phyloP scores from a whole-genome alignment of 2,329 filamentous ascomycete genomes.

The Chalaropsis thielavioides region DNA sequence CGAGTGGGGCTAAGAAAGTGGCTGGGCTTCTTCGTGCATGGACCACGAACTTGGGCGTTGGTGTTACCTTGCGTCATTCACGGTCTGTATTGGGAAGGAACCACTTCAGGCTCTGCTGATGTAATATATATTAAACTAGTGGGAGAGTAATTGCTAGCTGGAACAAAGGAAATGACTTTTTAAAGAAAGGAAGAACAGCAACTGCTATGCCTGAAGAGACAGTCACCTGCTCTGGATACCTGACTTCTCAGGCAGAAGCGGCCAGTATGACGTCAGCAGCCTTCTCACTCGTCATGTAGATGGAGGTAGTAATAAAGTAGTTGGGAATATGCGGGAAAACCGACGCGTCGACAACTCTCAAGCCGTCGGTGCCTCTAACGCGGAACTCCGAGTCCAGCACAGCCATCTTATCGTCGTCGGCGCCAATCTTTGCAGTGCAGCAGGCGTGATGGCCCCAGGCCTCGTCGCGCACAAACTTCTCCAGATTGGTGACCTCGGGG shows the following conservation, averaged over 20 bases:
- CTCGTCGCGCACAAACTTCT: slow-evolving; percentile 27
- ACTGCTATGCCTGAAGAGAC: too few relatives aligned
- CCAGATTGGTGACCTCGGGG: slow-evolving; percentile 19
- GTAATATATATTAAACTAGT: background rate
- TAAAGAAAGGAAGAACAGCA: too few relatives aligned
- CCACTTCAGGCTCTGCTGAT: too few relatives aligned
- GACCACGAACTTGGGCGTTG: too few relatives aligned
- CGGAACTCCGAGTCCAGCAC: slow-evolving; percentile 44
- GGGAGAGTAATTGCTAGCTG: background rate
- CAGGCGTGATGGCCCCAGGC: slow-evolving; percentile 44
- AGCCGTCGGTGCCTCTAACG: slow-evolving; percentile 38
- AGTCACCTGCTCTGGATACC: too few relatives aligned
- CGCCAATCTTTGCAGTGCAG: slow-evolving; percentile 42
- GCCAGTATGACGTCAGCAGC: slow-evolving; percentile 40
- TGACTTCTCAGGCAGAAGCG: background rate
- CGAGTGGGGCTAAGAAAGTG: too few relatives aligned
- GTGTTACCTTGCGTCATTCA: too few relatives aligned
- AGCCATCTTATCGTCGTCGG: slow-evolving; percentile 37
- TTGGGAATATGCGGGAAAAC: slow-evolving; percentile 40
- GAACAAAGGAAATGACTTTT: background rate
- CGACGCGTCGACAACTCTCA: slow-evolving; percentile 49
- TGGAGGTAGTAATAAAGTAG: slow-evolving; percentile 33
- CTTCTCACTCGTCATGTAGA: slow-evolving; percentile 47
- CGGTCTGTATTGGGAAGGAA: too few relatives aligned
- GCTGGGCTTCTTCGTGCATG: too few relatives aligned